These are phyloP conservation scores for Neofusicoccum sp. DNA, from an alignment of 2,329 filamentous ascomycete genomes.

Conservation along the genomic window DNA sequence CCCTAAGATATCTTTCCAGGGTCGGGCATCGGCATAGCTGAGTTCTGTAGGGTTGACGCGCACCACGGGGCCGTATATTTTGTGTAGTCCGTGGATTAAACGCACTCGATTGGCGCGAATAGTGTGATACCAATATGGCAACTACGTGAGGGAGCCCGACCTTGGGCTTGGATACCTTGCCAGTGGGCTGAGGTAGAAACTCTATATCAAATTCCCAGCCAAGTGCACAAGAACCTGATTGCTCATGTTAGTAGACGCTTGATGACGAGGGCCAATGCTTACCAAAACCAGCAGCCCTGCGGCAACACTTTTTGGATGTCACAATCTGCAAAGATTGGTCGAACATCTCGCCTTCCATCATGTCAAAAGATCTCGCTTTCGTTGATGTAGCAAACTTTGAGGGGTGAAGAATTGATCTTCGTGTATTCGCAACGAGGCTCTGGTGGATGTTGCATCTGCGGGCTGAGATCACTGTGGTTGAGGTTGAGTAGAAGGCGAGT, in stretches of 20 bases:
- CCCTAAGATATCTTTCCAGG: slow-evolving; percentile 46
- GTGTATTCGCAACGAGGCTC: neutral
- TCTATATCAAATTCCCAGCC: slow-evolving; percentile 32
- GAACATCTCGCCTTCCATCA: no score
- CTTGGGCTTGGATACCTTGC: slow-evolving; percentile 47
- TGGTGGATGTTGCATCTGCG: neutral
- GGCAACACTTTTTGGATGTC: no score
- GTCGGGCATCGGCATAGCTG: slow-evolving; percentile 46
- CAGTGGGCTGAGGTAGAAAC: slow-evolving; percentile 47
- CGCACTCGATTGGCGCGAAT: slow-evolving; percentile 45
- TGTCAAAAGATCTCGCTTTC: no score
- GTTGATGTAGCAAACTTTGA: no score
- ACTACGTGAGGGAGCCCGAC: slow-evolving; percentile 32
- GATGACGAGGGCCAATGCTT: no score
- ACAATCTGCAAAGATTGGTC: no score
- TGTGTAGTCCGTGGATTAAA: slow-evolving; percentile 37
- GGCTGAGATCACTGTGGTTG: neutral
- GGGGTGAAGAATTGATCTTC: no score
- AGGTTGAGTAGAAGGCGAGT: neutral
- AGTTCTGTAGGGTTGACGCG: slow-evolving; percentile 45
- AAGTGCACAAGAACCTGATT: no score
- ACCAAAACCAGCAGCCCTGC: no score
- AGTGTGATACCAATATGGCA: slow-evolving; percentile 36
- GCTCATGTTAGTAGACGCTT: no score
- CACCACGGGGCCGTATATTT: slow-evolving; percentile 46